Evolutionary conservation across 2,329 filamentous ascomycete species (phyloP), one percentile per base, ranked within the genome.

Genomic region (Colletotrichum cereale): DNA sequence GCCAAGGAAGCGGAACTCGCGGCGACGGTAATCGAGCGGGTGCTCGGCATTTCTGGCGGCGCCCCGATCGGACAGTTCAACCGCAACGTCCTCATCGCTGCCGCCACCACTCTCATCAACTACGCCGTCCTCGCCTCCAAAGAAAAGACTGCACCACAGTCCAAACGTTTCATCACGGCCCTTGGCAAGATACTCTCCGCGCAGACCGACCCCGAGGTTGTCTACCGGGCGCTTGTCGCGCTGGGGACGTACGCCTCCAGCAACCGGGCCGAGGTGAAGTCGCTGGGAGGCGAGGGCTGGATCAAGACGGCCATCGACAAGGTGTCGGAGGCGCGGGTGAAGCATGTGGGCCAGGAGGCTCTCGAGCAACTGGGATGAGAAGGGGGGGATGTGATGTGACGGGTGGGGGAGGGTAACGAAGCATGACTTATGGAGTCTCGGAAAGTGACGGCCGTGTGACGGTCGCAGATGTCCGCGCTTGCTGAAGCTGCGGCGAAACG

Each of bases 51-150:
- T 47, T 79, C 80, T 1, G 84, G 82, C 48, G 85, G 81, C 4
- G 84, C 84, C 2, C 82, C 84, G 2, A 83, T 89, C n/a, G 87
- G 86, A 74, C 75, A 82, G 16, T 82, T 81, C 62, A 96, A 97
- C 79, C 90, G 93, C 63, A 97, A 97, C 75, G 85, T 98, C 14
- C 89, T 92, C 62, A 91, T 97, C 66, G 96, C 96, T 0, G 85
- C 94, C 24, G 91, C 93, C 1, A 97, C 96, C 0, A 86, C 94
- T 0, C 91, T 92, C 71, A 91, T 98, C 79, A 98, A 99, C 82
- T 92, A 93, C 74, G 87, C 94, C 0, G 94, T 97, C 1, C 86
- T 95, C 14, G 87, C 93, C 11, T 74, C 83, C 38, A 83, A 83
- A 62, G 81, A 86, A 74, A 85, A 80, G 73, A 81, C 82, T 70